Conservation (phyloP, 2,329 filamentous ascomycete species). For the Ceratocystis albifundus region DNA sequence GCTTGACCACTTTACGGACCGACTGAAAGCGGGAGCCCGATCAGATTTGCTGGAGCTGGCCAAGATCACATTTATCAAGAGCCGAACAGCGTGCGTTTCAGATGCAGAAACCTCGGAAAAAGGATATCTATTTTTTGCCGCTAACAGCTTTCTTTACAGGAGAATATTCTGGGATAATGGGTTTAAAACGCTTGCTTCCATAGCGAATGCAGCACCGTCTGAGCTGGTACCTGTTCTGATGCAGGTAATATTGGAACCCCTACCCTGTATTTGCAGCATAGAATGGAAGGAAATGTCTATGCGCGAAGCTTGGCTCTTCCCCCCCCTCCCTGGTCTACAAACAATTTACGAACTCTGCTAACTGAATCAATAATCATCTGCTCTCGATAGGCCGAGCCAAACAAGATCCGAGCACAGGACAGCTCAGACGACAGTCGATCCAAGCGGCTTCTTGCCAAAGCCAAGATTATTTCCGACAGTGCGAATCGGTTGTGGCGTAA, state of each 20-base stretch:
- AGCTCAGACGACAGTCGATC: conserved; percentile 47
- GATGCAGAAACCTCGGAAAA: background rate
- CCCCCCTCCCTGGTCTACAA: too few species aligned
- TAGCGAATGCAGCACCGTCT: conserved; percentile 57
- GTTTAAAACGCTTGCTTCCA: conserved; percentile 52
- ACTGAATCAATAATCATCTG: background rate
- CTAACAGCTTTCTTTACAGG: conserved; percentile 25
- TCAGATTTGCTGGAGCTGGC: conserved; percentile 59
- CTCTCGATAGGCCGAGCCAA: conserved; percentile 49
- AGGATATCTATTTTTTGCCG: background rate
- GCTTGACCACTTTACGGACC: conserved; percentile 63
- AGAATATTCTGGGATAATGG: conserved; percentile 66
- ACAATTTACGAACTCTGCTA: background rate
- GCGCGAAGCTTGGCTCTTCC: background rate
- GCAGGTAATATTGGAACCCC: conserved; percentile 40
- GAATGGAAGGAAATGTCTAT: background rate
- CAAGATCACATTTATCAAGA: conserved; percentile 64
- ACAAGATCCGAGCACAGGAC: conserved; percentile 46
- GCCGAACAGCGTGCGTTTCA: conserved; percentile 50
- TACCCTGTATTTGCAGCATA: background rate
- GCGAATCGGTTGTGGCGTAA: conserved; percentile 59
- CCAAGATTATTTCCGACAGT: conserved; percentile 54
- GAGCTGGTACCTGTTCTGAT: conserved; percentile 61
- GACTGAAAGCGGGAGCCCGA: conserved; percentile 59
- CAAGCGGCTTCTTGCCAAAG: conserved; percentile 54